phyloP scores from a whole-genome alignment of 306 rosid genomes.

The Alnus glutinosa region DNA sequence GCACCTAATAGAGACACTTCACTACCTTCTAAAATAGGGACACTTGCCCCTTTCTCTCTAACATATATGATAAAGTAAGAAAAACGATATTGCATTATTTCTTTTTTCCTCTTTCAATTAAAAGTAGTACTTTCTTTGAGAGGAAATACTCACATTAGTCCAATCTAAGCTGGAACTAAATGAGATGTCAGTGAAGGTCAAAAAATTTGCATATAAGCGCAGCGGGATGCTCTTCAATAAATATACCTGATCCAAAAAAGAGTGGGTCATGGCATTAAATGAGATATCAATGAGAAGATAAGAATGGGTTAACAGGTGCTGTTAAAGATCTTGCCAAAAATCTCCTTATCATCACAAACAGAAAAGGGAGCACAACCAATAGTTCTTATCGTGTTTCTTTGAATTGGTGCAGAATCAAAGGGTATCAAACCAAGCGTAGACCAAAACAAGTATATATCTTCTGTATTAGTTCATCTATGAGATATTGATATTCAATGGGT shows the following conservation, averaged over 20 bases:
- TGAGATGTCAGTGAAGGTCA: slow-evolving; percentile 52
- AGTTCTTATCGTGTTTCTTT: not conserved
- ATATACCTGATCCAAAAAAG: slow-evolving; percentile 54
- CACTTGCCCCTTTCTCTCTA: no score
- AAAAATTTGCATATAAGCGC: slow-evolving; percentile 60
- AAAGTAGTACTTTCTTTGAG: not conserved
- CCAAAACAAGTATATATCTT: not conserved
- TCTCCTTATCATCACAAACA: not conserved
- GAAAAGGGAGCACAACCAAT: not conserved
- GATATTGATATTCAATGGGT: not conserved
- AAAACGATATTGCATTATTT: not conserved
- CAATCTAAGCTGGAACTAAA: slow-evolving; percentile 59
- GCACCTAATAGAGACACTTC: no score
- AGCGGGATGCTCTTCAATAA: slow-evolving; percentile 73
- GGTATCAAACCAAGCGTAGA: not conserved
- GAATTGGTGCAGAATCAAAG: not conserved
- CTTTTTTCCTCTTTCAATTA: not conserved
- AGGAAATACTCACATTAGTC: slow-evolving; percentile 61
- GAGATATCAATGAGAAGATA: not conserved
- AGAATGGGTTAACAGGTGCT: not conserved
- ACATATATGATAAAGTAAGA: not conserved
- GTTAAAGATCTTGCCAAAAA: not conserved
- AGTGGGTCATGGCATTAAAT: not conserved
- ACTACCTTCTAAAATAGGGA: no score
- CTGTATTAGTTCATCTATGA: not conserved